Evolutionary conservation across 1,139 yeast genomes (phyloP).

Genomic region (Candida frijolesensis): DNA sequence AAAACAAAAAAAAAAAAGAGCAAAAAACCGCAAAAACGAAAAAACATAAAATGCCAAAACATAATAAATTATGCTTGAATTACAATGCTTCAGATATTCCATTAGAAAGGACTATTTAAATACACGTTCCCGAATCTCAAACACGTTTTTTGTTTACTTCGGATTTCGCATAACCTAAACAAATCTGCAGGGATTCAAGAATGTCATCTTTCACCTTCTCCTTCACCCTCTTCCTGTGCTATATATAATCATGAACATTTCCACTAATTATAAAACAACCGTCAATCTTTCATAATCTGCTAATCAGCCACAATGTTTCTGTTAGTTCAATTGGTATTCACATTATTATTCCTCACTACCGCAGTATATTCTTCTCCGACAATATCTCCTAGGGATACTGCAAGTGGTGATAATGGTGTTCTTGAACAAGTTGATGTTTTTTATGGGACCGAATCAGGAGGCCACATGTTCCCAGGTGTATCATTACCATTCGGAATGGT

Average conservation of each 20-base stretch:
- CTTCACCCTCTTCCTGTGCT: neutral
- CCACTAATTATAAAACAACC: neutral
- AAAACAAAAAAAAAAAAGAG: no score
- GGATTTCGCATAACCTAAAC: no score
- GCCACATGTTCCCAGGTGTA: conserved; percentile 41
- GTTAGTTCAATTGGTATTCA: neutral
- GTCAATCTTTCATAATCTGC: neutral
- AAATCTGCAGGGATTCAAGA: no score
- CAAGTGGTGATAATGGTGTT: neutral
- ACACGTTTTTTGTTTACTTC: no score
- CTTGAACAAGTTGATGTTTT: conserved; percentile 31
- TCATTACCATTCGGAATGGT: conserved; percentile 43
- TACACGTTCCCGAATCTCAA: no score
- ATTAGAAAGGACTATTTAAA: no score
- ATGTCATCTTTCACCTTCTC: no score
- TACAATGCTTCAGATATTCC: no score
- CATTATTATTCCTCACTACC: neutral
- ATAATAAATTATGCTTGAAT: neutral
- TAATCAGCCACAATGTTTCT: neutral
- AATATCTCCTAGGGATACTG: no score
- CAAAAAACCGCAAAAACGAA: no score
- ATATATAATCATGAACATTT: no score
- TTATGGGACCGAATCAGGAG: conserved; percentile 37
- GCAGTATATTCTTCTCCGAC: conserved; percentile 1
- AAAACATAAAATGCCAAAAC: neutral